Evolutionary conservation across 768 basidiomycete genomes (phyloP), one percentile per base, ranked within the genome.

Genomic region (Lentinus brumalis): DNA sequence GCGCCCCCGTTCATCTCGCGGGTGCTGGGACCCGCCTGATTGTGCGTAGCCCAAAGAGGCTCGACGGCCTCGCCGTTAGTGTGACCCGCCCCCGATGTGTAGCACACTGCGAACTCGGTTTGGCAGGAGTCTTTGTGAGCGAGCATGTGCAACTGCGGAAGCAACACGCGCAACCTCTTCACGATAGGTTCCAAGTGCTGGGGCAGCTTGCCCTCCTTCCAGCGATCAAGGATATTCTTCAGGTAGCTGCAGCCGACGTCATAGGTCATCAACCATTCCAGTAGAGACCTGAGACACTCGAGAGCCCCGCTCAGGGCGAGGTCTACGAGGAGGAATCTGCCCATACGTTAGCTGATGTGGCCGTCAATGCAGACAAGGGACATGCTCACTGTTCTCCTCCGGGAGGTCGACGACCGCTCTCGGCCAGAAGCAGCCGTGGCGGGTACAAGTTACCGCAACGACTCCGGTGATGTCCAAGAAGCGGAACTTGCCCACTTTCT

Each of bases 81-180:
- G 2, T 18, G 21, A 14, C 56, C 56, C 12, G 49, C 31, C 10
- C 44, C 44, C 3, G 4, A 16, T 4, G 42, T 30, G 21, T 56
- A 56, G 44, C 35, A 32, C 30, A 56, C 18, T 9, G 55, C 44
- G 55, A 32, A 56, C 16, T 39, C 45, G 14, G 30, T 10, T 8
- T 56, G 55, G 26, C 55, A 56, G 15, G 32, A 32, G 5, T 56
- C 55, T 14, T 56, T 56, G 55, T 56, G 55, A 5, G 55, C 44
- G 30, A 35, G 55, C 18, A 46, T 46, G 15, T 56, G 55, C 5
- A 56, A n/a, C 31, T 50, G 38, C 1, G 47, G 56, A 8, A 57
- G 53, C 30, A 45, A 29, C 29, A 45, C 31, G 11, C 18, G n/a
- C 2, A 55, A 29, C 12, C 45, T 9, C 5, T 18, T 5, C 10